Evolutionary conservation across 805 yeast species (phyloP), one percentile per base, ranked within the genome.

Genomic region (Kodamaea hsintzibuensis): DNA sequence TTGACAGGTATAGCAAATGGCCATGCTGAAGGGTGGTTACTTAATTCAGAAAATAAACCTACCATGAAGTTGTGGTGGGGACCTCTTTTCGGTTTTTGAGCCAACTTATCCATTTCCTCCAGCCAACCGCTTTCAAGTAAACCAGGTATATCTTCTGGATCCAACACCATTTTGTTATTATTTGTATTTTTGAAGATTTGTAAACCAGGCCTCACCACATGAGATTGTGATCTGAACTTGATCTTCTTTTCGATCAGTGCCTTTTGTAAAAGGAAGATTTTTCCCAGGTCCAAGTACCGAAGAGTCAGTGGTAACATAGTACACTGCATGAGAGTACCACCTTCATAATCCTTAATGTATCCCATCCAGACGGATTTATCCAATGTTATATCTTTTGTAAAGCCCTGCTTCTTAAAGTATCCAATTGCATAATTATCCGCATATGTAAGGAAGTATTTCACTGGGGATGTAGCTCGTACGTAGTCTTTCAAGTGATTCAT

Each of bases 401-500:
- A 95, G 0, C 99, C 99, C 72, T 95, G 99, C 66, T 95, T 95
- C 64, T 93, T 93, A 79, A 95, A 95, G 70, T 93, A 95, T 1
- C 99, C 99, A 70, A 95, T 93, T 53, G 99, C 99, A 70, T 95
- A 95, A 72, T 95, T 95, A 77, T 95, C 99, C 3, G 99, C 99
- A 73, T 95, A 93, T 0, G 98, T 93, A 57, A 93, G 71, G 66
- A 93, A 93, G 68, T 93, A 86, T 71, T 84, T 85, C 53, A 93
- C 86, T 25, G 87, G 89, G 7, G 96, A 83, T 0, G 98, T 91
- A 17, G 91, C 86, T 60, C 91, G 79, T 42, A 95, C 98, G 69
- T 93, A 95, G 71, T 95, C 99, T 66, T 95, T 95, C 61, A 95
- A 76, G 73, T 95, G 99, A 69, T 95, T 95, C 99, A 95, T 95